phyloP scores from a whole-genome alignment of 257 asterid species.

The Jacaranda mimosifolia region DNA sequence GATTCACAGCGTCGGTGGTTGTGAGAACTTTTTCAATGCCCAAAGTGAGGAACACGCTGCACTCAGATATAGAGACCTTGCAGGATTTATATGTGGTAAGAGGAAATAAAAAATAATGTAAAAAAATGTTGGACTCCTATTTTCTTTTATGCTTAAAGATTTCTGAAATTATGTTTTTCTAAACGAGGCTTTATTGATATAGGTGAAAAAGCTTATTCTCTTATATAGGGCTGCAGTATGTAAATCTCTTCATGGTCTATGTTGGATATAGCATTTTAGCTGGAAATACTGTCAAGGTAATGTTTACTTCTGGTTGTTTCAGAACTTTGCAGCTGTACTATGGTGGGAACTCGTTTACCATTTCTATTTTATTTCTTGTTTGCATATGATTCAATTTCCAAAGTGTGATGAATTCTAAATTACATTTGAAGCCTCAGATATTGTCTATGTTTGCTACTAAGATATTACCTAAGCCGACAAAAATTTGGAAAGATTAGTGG shows the following conservation, averaged over 20 bases:
- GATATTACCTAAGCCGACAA: constrained; percentile 7
- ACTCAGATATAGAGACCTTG: constrained; percentile 98
- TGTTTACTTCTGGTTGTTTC: too few relatives aligned
- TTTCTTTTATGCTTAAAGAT: neutral
- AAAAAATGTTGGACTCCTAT: neutral
- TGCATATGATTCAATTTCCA: neutral
- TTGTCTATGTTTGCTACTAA: neutral
- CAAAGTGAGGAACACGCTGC: constrained; percentile 93
- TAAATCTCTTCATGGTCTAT: constrained; percentile 89
- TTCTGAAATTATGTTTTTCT: constrained; percentile 9
- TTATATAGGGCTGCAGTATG: constrained; percentile 92
- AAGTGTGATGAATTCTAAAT: neutral
- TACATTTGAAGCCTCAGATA: neutral
- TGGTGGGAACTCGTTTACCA: neutral
- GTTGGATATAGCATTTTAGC: constrained; percentile 85
- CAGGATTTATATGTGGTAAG: constrained; percentile 87
- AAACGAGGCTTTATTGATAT: constrained; percentile 38
- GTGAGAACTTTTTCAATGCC: constrained; percentile 90
- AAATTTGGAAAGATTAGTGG: constrained; percentile 13
- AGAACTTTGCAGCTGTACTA: neutral
- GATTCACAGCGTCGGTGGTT: constrained; percentile 85
- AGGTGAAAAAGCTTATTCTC: constrained; percentile 76
- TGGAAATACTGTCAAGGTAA: constrained; percentile 89
- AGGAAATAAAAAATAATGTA: neutral
- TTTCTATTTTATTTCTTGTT: too few relatives aligned